Evolutionary conservation across 345 rosid genomes (phyloP), one percentile per base, ranked within the genome.

Genomic region (Syzygium grande): DNA sequence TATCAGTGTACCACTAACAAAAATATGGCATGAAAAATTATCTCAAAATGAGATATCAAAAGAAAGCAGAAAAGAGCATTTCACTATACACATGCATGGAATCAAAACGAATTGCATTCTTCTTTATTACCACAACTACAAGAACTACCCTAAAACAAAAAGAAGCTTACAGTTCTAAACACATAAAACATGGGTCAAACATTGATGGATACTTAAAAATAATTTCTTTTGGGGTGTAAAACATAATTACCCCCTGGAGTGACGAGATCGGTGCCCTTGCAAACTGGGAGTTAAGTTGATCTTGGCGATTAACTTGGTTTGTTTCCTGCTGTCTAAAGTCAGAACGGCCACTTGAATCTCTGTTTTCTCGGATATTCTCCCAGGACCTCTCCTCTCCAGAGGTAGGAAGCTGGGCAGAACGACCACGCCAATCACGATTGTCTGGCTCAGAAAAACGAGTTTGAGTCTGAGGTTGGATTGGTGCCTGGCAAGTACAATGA

Each of bases 391-490:
- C 98, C 90, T 96, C 98, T 85, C 96, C 94, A 85, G 96, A 52
- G 16, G 93, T 29, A 89, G 95, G 55, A 86, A 90, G 56, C 73
- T 92, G 96, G 83, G 95, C 93, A 68, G 95, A 87, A 88, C 98
- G 98, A 49, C 88, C 92, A 86, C 95, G 98, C 99, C 98, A 98
- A 87, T 98, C 98, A 85, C 99, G 99, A 90, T 91, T 98, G 91
- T 96, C 99, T 51, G 95, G 93, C 92, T 98, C 98, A 51, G 94
- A 89, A 87, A 91, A 96, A 53, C 99, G 97, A 89, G 86, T 90
- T 89, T 88, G 97, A 90, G 88, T 90, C 89, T 88, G 97, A 90
- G 89, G 38, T 90, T 92, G 95, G 92, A 10, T 92, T 73, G 88
- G 90, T 30, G 88, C 90, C 98, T 95, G 92, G 92, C 23, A 86